These are phyloP conservation scores for Pseudocercospora pini-densiflorae DNA, from an alignment of 2,329 filamentous ascomycete genomes.

Conservation along the genomic window DNA sequence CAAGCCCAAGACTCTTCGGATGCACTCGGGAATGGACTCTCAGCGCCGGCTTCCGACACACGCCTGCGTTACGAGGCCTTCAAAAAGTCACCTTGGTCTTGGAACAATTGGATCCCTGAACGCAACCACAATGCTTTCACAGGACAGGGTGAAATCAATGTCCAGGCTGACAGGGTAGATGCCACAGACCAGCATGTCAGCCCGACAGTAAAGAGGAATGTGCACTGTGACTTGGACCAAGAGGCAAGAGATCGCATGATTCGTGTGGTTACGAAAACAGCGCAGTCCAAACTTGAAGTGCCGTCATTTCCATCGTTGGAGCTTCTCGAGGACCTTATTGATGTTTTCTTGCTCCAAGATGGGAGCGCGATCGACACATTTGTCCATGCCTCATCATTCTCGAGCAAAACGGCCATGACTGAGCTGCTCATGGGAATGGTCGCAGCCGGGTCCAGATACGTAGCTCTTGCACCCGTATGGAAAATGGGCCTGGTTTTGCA, in stretches of 20 bases:
- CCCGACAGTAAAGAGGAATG: constrained; percentile 24
- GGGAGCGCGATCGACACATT: constrained; percentile 59
- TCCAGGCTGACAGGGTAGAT: constrained; percentile 29
- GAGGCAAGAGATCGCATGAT: constrained; percentile 35
- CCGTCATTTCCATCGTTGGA: constrained; percentile 65
- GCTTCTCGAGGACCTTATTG: constrained; percentile 62
- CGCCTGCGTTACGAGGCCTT: constrained; percentile 31
- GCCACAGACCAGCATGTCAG: constrained; percentile 32
- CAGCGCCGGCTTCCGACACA: constrained; percentile 21
- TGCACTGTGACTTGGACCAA: constrained; percentile 30
- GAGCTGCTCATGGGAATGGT: constrained; percentile 63
- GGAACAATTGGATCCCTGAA: constrained; percentile 35
- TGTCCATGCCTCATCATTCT: constrained; percentile 64
- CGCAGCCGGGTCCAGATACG: constrained; percentile 61
- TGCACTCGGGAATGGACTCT: not conserved
- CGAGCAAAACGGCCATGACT: constrained; percentile 56
- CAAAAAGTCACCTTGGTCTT: constrained; percentile 32
- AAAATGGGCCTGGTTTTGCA: constrained; percentile 61
- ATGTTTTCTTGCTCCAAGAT: constrained; percentile 61
- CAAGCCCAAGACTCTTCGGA: not conserved
- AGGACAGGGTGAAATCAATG: constrained; percentile 33
- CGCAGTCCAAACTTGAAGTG: constrained; percentile 45
- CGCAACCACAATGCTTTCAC: constrained; percentile 28
- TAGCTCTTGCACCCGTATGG: constrained; percentile 60
- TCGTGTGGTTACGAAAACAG: constrained; percentile 30